Conservation (phyloP, 148 eudicot species). For the Hydrangea macrophylla region DNA sequence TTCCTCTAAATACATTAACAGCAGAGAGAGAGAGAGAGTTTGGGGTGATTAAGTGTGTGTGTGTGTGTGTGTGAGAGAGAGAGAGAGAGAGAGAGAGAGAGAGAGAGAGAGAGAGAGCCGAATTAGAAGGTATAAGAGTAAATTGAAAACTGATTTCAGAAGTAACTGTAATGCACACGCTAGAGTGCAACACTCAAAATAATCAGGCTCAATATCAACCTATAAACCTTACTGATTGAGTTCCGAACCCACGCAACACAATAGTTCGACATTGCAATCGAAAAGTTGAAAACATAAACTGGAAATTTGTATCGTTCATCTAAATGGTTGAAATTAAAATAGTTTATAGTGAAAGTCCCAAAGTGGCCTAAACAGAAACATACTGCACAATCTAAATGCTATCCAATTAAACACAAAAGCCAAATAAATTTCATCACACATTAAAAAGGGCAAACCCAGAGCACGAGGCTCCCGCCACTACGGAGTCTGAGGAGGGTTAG, state of each 20-base stretch:
- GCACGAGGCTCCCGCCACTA: too few species aligned
- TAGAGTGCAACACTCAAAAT: not conserved
- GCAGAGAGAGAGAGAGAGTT: not conserved
- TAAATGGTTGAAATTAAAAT: not conserved
- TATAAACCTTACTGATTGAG: not conserved
- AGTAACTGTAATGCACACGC: too few species aligned
- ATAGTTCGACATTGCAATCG: not conserved
- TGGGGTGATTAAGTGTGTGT: not conserved
- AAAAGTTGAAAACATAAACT: too few species aligned
- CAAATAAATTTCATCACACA: too few species aligned
- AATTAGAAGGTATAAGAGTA: not conserved
- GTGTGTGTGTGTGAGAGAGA: too few species aligned
- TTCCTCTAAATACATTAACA: too few species aligned
- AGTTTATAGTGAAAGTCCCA: too few species aligned
- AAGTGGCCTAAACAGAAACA: not conserved
- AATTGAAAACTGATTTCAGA: not conserved
- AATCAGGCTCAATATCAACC: not conserved
- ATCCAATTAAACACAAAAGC: not conserved
- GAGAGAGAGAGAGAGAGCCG: not conserved
- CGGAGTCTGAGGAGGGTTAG: too few species aligned
- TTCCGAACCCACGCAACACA: not conserved
- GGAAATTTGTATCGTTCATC: not conserved
- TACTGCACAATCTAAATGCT: not conserved
- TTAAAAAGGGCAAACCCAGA: too few species aligned
- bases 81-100: not conserved